A percentile compares a stretch with the other conserved stretches of the same genome.
Conservation (phyloP, 2,329 filamentous ascomycete genomes). For the Verticillium isaacii region DNA sequence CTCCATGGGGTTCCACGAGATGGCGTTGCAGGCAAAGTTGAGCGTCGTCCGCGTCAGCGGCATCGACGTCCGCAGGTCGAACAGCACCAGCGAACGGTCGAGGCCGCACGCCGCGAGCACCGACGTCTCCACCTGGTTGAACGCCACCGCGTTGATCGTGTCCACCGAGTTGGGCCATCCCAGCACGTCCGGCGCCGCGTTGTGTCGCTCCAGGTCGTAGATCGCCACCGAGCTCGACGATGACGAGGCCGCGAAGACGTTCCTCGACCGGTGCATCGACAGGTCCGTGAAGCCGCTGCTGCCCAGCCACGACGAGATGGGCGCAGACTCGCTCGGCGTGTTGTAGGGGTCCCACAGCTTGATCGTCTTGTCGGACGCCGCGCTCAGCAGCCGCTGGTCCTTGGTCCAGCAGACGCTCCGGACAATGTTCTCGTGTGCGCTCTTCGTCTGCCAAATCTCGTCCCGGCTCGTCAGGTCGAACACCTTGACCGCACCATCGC, state of each 20-base stretch:
- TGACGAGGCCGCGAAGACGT: constrained; percentile 75
- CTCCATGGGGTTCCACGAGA: constrained; percentile 95
- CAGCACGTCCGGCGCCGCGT: constrained; percentile 75
- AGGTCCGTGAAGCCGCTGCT: constrained; percentile 66
- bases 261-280: constrained; percentile 73
- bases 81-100: constrained; percentile 83
- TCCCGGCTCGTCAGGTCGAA: constrained; percentile 55
- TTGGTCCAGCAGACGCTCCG: constrained; percentile 88
- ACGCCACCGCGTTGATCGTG: constrained; percentile 82
- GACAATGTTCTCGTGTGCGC: constrained; percentile 90
- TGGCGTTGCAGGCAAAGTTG: constrained; percentile 74
- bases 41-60: constrained; percentile 78
- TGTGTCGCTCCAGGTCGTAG: constrained; percentile 80
- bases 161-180: constrained; percentile 85
- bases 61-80: constrained; percentile 83
- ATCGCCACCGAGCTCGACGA: constrained; percentile 75
- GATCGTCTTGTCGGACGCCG: constrained; percentile 78
- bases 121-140: constrained; percentile 93
- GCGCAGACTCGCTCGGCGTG: constrained; percentile 61
- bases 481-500: constrained; percentile 83
- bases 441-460: constrained; percentile 66
- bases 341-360: constrained; percentile 92
- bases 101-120: constrained; percentile 80
- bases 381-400: constrained; percentile 80
- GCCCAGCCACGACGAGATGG: constrained; percentile 68